Conservation (phyloP, 139 green algal genomes). For the Chlorella sp. region DNA sequence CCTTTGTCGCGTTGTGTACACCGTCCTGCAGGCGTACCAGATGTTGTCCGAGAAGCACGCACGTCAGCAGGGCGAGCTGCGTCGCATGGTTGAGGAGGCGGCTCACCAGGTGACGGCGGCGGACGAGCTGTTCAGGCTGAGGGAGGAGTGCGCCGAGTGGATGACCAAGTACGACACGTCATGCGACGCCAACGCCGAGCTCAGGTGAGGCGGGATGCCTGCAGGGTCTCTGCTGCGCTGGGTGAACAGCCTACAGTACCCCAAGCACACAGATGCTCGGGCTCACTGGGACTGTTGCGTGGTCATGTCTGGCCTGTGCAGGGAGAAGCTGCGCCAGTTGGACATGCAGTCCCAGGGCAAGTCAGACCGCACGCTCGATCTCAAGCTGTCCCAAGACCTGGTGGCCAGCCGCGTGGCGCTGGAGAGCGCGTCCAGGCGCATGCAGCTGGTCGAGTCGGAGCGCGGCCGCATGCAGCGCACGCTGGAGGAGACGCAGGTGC, state of each 20-base stretch:
- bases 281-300: too few species aligned
- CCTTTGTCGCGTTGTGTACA: background rate
- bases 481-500: slow-evolving; percentile 37
- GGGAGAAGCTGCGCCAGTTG: slow-evolving; percentile 13
- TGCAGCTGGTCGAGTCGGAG: slow-evolving; percentile 39
- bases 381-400: slow-evolving; percentile 34
- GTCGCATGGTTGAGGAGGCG: slow-evolving; percentile 37
- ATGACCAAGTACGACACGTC: slow-evolving; percentile 19
- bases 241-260: background rate
- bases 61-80: slow-evolving; percentile 30
- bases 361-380: slow-evolving; percentile 5
- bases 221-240: background rate
- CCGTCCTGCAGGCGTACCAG: slow-evolving; percentile 37
- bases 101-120: slow-evolving; percentile 25
- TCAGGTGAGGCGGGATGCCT: slow-evolving; percentile 15
- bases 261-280: background rate
- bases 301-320: background rate
- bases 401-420: slow-evolving; percentile 32
- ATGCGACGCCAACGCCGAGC: slow-evolving; percentile 9
- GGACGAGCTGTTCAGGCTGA: slow-evolving; percentile 40
- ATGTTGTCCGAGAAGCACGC: slow-evolving; percentile 41
- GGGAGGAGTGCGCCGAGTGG: slow-evolving; percentile 29
- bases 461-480: slow-evolving; percentile 25
- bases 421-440: slow-evolving; percentile 24
- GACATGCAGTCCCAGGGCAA: too few species aligned